These are phyloP conservation scores for Coleophoma eucalyptorum DNA, from an alignment of 2,329 filamentous ascomycete genomes.

Conservation along the genomic window DNA sequence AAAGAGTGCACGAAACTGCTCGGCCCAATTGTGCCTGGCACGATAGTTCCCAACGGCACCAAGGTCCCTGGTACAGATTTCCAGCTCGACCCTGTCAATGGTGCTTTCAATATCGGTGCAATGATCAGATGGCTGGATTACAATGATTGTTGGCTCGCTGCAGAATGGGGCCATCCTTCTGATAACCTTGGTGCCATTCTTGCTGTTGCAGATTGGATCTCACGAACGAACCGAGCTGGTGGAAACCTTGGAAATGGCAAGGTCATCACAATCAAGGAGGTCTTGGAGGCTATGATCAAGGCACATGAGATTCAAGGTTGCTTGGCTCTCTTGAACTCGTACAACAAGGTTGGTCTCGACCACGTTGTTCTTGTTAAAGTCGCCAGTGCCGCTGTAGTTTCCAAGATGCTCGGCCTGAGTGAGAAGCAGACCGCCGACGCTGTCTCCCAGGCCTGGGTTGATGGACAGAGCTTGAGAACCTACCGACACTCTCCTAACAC, in stretches of 20 bases:
- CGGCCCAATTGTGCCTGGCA: slow-evolving; percentile 86
- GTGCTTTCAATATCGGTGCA: slow-evolving; percentile 97
- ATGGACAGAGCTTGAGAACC: slow-evolving; percentile 91
- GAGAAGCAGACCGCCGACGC: slow-evolving; percentile 93
- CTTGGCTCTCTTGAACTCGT: slow-evolving; percentile 94
- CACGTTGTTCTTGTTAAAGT: slow-evolving; percentile 99
- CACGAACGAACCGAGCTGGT: slow-evolving; percentile 75
- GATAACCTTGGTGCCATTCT: slow-evolving; percentile 98
- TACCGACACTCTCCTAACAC: slow-evolving; percentile 98
- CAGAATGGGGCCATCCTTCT: slow-evolving; percentile 97
- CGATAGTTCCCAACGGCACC: slow-evolving; percentile 85
- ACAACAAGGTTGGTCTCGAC: slow-evolving; percentile 97
- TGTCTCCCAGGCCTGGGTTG: slow-evolving; percentile 95
- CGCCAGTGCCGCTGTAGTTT: slow-evolving; percentile 87
- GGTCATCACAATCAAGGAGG: slow-evolving; percentile 82
- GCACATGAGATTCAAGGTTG: slow-evolving; percentile 99
- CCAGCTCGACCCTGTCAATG: slow-evolving; percentile 91
- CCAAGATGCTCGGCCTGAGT: slow-evolving; percentile 87
- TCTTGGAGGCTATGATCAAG: slow-evolving; percentile 98
- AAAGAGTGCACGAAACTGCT: slow-evolving; percentile 94
- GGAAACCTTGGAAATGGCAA: slow-evolving; percentile 83
- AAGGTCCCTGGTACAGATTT: slow-evolving; percentile 89
- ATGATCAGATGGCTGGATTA: slow-evolving; percentile 99
- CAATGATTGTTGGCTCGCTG: slow-evolving; percentile 99
- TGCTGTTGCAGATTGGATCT: slow-evolving; percentile 95